Evolutionary conservation across 129 eudicot genomes (phyloP).

Genomic region (Mikania micrantha): DNA sequence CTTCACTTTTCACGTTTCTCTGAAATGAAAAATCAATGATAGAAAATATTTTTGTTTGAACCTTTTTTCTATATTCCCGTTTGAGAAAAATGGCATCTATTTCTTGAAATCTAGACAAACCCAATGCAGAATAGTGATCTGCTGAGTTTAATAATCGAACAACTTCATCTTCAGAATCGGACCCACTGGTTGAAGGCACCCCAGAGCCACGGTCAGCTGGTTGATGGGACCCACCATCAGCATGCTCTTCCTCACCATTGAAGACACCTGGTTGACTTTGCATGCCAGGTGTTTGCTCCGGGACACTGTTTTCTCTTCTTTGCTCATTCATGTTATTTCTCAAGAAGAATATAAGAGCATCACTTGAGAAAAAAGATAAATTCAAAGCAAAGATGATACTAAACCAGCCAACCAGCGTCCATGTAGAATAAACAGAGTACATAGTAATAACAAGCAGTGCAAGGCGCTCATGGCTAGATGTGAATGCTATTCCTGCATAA

Average conservation of each 20-base stretch:
- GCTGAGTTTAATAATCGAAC: slow-evolving; percentile 71
- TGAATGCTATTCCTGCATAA: slow-evolving; percentile 66
- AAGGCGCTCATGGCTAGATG: slow-evolving; percentile 55
- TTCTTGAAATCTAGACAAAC: slow-evolving; percentile 65
- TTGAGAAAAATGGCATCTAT: slow-evolving; percentile 74
- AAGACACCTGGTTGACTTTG: slow-evolving; percentile 47
- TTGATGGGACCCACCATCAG: slow-evolving; percentile 42
- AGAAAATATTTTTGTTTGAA: slow-evolving; percentile 12
- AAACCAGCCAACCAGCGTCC: slow-evolving; percentile 85
- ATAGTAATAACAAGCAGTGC: slow-evolving; percentile 53
- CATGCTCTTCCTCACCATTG: slow-evolving; percentile 36
- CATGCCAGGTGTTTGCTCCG: slow-evolving; percentile 63
- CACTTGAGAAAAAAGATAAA: slow-evolving; percentile 83
- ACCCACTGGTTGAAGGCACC: slow-evolving; percentile 85
- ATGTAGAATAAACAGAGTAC: slow-evolving; percentile 82
- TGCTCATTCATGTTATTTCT: slow-evolving; percentile 50
- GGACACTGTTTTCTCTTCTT: slow-evolving; percentile 36
- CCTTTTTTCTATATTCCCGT: slow-evolving; percentile 91
- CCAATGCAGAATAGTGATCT: slow-evolving; percentile 91
- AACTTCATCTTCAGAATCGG: slow-evolving; percentile 91
- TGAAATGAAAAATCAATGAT: not conserved
- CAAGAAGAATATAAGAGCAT: slow-evolving; percentile 59
- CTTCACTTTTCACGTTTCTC: not conserved
- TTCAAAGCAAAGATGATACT: slow-evolving; percentile 59
- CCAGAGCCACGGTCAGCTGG: slow-evolving; percentile 66